A percentile compares a stretch with the other conserved stretches of the same genome.
These are phyloP conservation scores for Trichoderma aggressivum DNA, from an alignment of 2,329 filamentous ascomycete genomes.

Conservation along the genomic window DNA sequence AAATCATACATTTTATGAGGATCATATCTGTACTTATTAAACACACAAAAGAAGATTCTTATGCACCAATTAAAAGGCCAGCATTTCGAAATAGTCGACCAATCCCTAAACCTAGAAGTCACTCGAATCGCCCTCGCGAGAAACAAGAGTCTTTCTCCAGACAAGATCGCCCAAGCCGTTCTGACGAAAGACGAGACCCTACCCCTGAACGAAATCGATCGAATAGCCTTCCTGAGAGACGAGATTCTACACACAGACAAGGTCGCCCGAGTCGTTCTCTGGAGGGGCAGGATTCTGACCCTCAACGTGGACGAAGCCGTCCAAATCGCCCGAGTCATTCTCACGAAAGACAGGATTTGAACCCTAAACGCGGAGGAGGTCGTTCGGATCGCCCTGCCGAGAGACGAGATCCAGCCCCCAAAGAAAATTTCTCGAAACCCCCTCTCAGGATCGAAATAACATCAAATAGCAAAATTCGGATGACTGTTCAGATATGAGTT, in stretches of 20 bases:
- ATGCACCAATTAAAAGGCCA: too few species aligned
- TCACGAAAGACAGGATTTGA: too few species aligned
- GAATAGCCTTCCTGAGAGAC: not conserved
- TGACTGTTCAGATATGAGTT: too few species aligned
- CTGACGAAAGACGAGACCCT: not conserved
- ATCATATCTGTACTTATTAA: too few species aligned
- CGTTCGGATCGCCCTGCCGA: not conserved
- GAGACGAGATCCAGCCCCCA: not conserved
- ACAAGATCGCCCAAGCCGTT: not conserved
- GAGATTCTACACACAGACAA: not conserved
- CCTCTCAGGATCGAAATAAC: not conserved
- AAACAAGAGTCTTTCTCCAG: not conserved
- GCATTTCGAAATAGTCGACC: fast-evolving
- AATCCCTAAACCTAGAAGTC: not conserved
- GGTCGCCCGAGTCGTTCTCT: not conserved
- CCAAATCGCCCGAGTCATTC: too few species aligned
- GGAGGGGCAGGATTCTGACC: not conserved
- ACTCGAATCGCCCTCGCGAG: not conserved
- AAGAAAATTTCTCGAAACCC: not conserved
- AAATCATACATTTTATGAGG: too few species aligned
- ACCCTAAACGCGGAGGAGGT: too few species aligned
- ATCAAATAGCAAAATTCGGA: too few species aligned
- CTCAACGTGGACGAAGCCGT: not conserved
- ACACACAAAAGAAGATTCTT: too few species aligned
- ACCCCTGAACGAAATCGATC: not conserved